Percentiles rank a stretch among this genome's conserved stretches.
Evolutionary conservation across 139 green algal species (phyloP).

Genomic region (Deuterostichococcus epilithicus): DNA sequence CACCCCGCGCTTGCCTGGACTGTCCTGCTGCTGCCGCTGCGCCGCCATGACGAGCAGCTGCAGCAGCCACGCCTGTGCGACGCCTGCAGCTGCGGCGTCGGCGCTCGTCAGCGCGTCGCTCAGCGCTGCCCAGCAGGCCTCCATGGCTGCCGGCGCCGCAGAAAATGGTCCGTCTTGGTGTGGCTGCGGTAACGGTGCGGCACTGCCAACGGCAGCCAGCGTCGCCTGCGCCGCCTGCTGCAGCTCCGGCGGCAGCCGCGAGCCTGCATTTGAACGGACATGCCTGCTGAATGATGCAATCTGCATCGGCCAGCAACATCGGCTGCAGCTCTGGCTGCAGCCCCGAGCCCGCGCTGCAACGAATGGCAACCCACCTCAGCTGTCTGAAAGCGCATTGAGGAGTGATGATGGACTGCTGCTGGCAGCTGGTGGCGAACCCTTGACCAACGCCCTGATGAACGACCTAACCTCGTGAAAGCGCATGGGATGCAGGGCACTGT

Average conservation of each 20-base stretch:
- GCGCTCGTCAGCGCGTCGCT: not conserved
- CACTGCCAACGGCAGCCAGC: not conserved
- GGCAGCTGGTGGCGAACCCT: no score
- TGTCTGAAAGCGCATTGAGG: no score
- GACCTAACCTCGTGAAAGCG: no score
- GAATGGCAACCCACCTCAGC: no score
- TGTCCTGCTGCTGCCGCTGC: not conserved
- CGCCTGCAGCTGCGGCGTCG: not conserved
- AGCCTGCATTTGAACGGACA: not conserved
- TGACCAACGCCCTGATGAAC: no score
- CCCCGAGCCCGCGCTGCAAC: no score
- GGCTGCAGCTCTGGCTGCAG: no score
- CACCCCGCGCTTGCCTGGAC: not conserved
- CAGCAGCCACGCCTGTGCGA: not conserved
- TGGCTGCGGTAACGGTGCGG: no score
- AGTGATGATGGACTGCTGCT: no score
- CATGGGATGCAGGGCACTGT: no score
- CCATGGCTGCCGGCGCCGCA: not conserved
- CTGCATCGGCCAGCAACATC: no score
- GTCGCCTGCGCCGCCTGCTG: not conserved
- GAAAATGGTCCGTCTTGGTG: not conserved
- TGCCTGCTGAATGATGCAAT: no score
- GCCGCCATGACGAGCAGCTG: not conserved
- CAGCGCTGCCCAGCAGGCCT: not conserved
- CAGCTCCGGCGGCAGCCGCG: not conserved